Evolutionary conservation across 1,284 basidiomycete species (phyloP).

Genomic region (Crepidotus sp.): DNA sequence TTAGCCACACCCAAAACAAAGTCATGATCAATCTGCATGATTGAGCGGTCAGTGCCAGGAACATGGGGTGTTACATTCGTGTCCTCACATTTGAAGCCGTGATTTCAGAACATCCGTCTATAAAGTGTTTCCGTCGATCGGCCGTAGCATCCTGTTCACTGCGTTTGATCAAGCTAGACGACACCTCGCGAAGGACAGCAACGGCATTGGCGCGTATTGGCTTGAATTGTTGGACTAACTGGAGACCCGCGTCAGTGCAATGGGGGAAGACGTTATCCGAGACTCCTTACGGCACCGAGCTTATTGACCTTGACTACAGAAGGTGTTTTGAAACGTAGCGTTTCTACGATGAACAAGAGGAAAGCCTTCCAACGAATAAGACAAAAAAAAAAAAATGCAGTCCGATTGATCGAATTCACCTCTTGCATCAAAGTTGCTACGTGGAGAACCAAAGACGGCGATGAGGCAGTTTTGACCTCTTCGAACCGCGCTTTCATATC

Average conservation of each 20-base stretch:
- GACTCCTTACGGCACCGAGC: conserved; percentile 47
- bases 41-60: conserved; percentile 6
- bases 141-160: conserved; percentile 41
- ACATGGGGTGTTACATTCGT: not conserved
- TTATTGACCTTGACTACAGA: conserved; percentile 65
- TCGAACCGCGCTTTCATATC: conserved; percentile 48
- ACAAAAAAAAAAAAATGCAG: not conserved
- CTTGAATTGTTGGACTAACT: conserved; percentile 63
- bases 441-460: conserved; percentile 54
- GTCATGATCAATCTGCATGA: conserved; percentile 58
- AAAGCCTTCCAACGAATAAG: conserved; percentile 41
- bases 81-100: conserved; percentile 21
- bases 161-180: conserved; percentile 39
- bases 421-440: conserved; percentile 67
- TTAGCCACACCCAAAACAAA: conserved; percentile 54
- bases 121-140: conserved; percentile 44
- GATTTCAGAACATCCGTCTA: conserved; percentile 40
- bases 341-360: conserved; percentile 55
- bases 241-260: conserved; percentile 1
- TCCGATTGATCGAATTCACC: conserved; percentile 28
- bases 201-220: conserved; percentile 45
- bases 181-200: conserved; percentile 47
- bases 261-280: not conserved
- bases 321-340: conserved; percentile 58
- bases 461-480: conserved; percentile 29